Evolutionary conservation across 2,329 filamentous ascomycete species (phyloP).

Genomic region (Ophiostoma populinum): DNA sequence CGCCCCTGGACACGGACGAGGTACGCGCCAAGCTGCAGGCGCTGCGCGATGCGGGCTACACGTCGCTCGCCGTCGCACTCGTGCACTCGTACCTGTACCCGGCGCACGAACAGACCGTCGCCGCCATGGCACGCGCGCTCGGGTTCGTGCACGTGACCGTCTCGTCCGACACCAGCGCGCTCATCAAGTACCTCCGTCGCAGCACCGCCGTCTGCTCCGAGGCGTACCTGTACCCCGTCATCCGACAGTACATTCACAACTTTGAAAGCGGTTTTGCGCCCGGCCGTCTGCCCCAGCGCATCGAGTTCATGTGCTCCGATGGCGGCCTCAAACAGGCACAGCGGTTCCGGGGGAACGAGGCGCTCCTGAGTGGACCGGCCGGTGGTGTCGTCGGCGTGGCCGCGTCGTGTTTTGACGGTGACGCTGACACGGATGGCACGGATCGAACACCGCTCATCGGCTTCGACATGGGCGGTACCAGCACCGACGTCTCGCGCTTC

Average conservation of each 20-base stretch:
- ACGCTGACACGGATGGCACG: too few relatives aligned
- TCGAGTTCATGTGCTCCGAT: constrained; percentile 58
- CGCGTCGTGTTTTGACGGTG: constrained; percentile 49
- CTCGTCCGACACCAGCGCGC: constrained; percentile 5
- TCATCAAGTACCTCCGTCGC: constrained; percentile 54
- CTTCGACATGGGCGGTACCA: constrained; percentile 31
- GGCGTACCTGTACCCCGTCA: constrained; percentile 56
- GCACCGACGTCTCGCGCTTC: constrained; percentile 7
- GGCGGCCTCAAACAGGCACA: constrained; percentile 20
- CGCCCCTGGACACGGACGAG: constrained; percentile 34
- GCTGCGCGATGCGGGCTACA: constrained; percentile 43
- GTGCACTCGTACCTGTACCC: constrained; percentile 11
- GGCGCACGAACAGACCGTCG: constrained; percentile 10
- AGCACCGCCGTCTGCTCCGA: constrained; percentile 55
- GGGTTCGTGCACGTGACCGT: constrained; percentile 5
- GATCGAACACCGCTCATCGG: constrained; percentile 49
- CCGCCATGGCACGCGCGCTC: constrained; percentile 7
- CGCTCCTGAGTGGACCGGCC: constrained; percentile 52
- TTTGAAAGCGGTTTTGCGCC: constrained; percentile 42
- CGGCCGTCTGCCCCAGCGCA: constrained; percentile 31
- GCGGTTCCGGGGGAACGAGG: constrained; percentile 21
- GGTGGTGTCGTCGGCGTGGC: constrained; percentile 59
- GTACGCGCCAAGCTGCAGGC: constrained; percentile 38
- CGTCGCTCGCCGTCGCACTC: constrained; percentile 20
- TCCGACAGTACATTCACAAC: constrained; percentile 50